Evolutionary conservation across 441 rosid genomes (phyloP).

Genomic region (Adansonia grandidieri): DNA sequence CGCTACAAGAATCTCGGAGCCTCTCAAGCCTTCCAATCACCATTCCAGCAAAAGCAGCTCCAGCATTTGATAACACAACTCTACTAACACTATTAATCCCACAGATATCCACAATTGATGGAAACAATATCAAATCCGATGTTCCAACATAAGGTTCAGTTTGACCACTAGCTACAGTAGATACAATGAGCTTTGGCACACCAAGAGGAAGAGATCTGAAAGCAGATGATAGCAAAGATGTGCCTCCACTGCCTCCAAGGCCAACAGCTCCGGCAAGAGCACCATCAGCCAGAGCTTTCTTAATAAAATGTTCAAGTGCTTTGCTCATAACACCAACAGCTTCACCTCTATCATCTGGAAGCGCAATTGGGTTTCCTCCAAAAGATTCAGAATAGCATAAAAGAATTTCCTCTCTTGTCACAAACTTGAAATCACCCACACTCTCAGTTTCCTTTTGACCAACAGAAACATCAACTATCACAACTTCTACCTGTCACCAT

Average conservation of each 20-base stretch:
- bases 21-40: slow-evolving; percentile 58
- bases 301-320: slow-evolving; percentile 61
- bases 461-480: slow-evolving; percentile 79
- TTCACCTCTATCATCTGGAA: slow-evolving; percentile 71
- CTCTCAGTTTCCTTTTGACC: slow-evolving; percentile 42
- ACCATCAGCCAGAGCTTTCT: slow-evolving; percentile 39
- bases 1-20: slow-evolving; percentile 22
- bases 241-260: slow-evolving; percentile 91
- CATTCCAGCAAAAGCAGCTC: slow-evolving; percentile 90
- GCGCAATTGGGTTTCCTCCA: slow-evolving; percentile 29
- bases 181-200: slow-evolving; percentile 77
- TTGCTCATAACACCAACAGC: slow-evolving; percentile 74
- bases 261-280: slow-evolving; percentile 73
- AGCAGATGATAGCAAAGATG: slow-evolving; percentile 70
- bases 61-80: slow-evolving; percentile 79
- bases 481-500: slow-evolving; percentile 59
- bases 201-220: slow-evolving; percentile 78
- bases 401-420: slow-evolving; percentile 59
- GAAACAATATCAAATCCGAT: slow-evolving; percentile 76
- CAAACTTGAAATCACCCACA: slow-evolving; percentile 52
- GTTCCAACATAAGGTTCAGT: slow-evolving; percentile 80
- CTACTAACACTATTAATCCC: slow-evolving; percentile 90
- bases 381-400: slow-evolving; percentile 42
- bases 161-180: slow-evolving; percentile 89
- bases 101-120: slow-evolving; percentile 87